These are phyloP conservation scores for Penicillium psychrofluorescens DNA, from an alignment of 495 filamentous ascomycete genomes.

Conservation along the genomic window DNA sequence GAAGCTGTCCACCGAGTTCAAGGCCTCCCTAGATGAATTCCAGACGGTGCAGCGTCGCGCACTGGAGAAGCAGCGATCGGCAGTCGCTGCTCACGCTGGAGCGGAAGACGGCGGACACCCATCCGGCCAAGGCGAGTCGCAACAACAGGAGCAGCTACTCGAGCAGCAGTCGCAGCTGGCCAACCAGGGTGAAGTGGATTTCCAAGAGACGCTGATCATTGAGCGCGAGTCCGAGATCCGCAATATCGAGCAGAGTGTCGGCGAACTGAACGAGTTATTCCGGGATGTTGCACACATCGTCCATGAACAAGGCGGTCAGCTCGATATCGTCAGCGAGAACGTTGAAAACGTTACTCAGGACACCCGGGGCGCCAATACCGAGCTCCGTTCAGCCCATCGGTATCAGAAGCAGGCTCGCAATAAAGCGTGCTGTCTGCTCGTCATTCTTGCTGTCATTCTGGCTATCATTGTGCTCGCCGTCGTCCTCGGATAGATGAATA, in stretches of 20 bases:
- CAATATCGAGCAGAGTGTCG: conserved; percentile 92
- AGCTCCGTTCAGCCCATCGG: conserved; percentile 72
- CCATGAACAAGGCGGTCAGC: conserved; percentile 79
- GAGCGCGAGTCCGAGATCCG: conserved; percentile 95
- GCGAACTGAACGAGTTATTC: conserved; percentile 94
- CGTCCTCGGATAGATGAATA: conserved; percentile 46
- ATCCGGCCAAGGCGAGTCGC: conserved; percentile 28
- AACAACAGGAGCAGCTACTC: conserved; percentile 59
- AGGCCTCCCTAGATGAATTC: conserved; percentile 79
- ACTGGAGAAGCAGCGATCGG: conserved; percentile 85
- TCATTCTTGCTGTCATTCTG: conserved; percentile 86
- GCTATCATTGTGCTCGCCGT: conserved; percentile 84
- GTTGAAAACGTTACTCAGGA: conserved; percentile 72
- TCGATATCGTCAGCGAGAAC: conserved; percentile 85
- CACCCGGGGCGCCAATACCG: conserved; percentile 75
- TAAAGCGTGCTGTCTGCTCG: conserved; percentile 83
- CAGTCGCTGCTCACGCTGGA: conserved; percentile 68
- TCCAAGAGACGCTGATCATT: conserved; percentile 90
- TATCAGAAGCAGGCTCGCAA: conserved; percentile 91
- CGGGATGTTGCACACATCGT: conserved; percentile 96
- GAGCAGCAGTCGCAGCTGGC: conserved; percentile 76
- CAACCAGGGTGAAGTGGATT: conserved; percentile 92
- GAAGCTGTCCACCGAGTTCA: conserved; percentile 88
- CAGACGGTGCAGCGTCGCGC: conserved; percentile 82
- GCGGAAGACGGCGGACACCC: conserved; percentile 48